Base-by-base conservation (phyloP, 1,139 yeast genomes). In the Blastobotrys niveus region DNA sequence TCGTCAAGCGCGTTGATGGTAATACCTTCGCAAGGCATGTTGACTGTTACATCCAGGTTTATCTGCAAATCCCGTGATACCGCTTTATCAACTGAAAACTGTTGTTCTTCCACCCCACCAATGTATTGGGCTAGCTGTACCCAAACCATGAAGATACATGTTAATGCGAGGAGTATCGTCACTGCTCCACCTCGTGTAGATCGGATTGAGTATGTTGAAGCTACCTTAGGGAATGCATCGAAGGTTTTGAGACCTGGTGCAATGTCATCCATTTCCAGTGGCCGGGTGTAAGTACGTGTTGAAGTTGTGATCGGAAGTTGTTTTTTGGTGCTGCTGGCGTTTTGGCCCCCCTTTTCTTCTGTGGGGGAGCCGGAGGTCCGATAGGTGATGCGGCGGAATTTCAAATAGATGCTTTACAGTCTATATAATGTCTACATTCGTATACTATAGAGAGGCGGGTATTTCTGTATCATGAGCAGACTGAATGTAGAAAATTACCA, bases 171-270 rank as follows among this genome's bases (percentile, higher is more conserved):
- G 39, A 82, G 42, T 2, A 87, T 54, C 0, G 95, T 81, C n/a
- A 89, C 76, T 20, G 77, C 60, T 2, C 94, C 91, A 24, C 95
- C 95, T 50, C 91, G 71, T 32, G 76, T 69, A 1, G 94, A 82
- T 52, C 86, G 68, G 41, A 83, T 82, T 34, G 83, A 75, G 57
- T 86, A 89, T 49, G 82, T 76, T 6, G 87, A 75, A 44, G 83
- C 82, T 22, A 87, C 86, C 64, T 89, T 89, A 18, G 97, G 89
- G 58, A 87, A 87, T 29, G 96, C 96, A 70, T 87, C 96, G 63
- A 87, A 86, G 7, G 88, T 55, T 38, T 49, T 49, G 62, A 61
- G 50, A 22, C 57, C 63, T 14, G 56, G 57, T 25, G 51, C 54
- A 15, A 55, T 27, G 3, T 52, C 52, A 27, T 59, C 63, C 62